Base-by-base conservation (phyloP, 1,139 yeast species). In the Torulaspora globosa region DNA sequence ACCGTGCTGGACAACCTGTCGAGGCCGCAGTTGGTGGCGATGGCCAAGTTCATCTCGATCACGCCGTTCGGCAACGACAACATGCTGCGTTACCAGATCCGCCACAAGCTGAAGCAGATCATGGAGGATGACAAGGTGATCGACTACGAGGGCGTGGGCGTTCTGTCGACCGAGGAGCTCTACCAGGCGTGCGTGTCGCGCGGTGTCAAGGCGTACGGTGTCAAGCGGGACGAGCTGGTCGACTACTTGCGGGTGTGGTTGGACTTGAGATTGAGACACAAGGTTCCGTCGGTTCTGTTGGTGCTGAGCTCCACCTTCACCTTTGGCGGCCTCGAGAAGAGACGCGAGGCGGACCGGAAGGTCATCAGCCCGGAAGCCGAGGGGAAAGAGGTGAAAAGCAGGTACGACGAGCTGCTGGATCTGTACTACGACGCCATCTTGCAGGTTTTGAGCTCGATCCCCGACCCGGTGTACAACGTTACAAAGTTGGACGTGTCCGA, bases 61-160 rank as follows among this genome's bases (percentile, higher is more conserved):
- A 84, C 88, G 62, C 95, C 97, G 2, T 90, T 86, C 66, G 98
- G 98, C 28, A 86, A 96, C 39, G 96, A 90, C 65, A 82, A 89
- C 52, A 84, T 92, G 65, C 74, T 92, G 59, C 84, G 98, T 60
- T 90, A 92, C 70, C 88, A 89, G 65, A 89, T 92, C 56, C 85
- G 98, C 69, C 90, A 87, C 70, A 80, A 87, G 60, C 77, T 92
- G 75, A 78, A 90, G 56, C 87, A 81, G 60, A 88, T 89, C 68
- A 92, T 89, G 68, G 82, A 84, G 58, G 98, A 92, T 67, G 98
- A 92, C 67, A 82, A 84, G 62, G 84, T 88, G 36, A 88, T 92
- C 58, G 96, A 88, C 61, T 88, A 87, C 63, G 98, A 92, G 71
- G 97, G 97, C 41, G 94, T 89, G 42, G 87, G 82, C 43, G 74